These are phyloP conservation scores for Crithidia expoeki DNA, from an alignment of 208 protist species.

Conservation along the genomic window DNA sequence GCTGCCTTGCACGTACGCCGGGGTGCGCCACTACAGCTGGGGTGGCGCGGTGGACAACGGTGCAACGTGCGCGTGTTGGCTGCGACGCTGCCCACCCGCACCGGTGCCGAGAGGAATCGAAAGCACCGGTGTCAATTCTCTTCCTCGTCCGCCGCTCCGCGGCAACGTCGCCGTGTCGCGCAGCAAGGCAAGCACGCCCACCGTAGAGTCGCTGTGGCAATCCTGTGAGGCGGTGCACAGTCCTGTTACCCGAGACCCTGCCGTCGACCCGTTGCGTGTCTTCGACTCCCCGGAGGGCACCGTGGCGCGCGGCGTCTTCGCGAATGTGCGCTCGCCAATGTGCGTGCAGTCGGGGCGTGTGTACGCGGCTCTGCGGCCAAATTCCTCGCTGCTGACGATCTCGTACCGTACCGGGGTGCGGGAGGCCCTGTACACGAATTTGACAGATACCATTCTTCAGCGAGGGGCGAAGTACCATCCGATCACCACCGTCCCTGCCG, in stretches of 20 bases:
- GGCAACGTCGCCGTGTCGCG: constrained; percentile 1
- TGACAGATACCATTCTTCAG: constrained; percentile 27
- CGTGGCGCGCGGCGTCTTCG: constrained; percentile 16
- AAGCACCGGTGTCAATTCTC: background rate
- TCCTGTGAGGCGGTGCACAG: constrained; percentile 23
- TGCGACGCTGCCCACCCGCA: constrained; percentile 33
- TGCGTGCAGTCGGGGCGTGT: constrained; percentile 40
- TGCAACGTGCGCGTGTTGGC: constrained; percentile 22
- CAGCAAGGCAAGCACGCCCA: constrained; percentile 1
- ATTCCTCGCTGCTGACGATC: constrained; percentile 15
- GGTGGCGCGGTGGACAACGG: constrained; percentile 25
- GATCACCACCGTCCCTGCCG: constrained; percentile 29
- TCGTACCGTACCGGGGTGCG: constrained; percentile 11
- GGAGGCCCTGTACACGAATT: constrained; percentile 27
- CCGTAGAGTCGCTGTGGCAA: constrained; percentile 20
- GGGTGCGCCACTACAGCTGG: constrained; percentile 38
- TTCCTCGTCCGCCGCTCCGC: background rate
- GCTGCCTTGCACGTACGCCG: constrained; percentile 36
- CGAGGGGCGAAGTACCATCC: constrained; percentile 37
- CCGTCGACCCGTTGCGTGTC: constrained; percentile 16
- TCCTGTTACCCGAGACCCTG: constrained; percentile 10
- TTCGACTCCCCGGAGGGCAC: constrained; percentile 17
- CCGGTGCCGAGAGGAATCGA: background rate
- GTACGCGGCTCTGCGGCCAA: constrained; percentile 22
- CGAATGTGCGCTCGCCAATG: constrained; percentile 27